phyloP scores from a whole-genome alignment of 2,329 filamentous ascomycete genomes.

The Chalaropsis thielavioides region DNA sequence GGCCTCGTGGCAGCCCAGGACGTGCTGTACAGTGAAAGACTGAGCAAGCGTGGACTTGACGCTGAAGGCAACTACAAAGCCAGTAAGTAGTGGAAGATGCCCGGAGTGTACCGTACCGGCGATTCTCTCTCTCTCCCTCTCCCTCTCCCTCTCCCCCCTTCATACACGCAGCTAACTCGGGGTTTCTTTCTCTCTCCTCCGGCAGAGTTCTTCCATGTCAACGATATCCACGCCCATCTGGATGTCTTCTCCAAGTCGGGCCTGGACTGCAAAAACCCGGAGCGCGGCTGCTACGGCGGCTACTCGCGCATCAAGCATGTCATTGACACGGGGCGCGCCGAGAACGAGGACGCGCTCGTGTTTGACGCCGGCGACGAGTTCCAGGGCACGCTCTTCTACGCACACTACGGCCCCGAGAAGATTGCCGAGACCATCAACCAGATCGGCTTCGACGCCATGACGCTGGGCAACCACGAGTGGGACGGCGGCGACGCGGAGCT shows the following conservation, averaged over 20 bases:
- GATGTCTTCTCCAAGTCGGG: slow-evolving; percentile 48
- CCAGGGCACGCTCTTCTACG: slow-evolving; percentile 53
- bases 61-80: slow-evolving; percentile 39
- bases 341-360: slow-evolving; percentile 46
- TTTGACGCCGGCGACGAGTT: slow-evolving; percentile 57
- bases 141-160: no score
- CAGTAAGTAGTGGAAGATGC: slow-evolving; percentile 29
- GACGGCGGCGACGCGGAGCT: slow-evolving; percentile 49
- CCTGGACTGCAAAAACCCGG: slow-evolving; percentile 43
- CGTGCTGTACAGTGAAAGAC: slow-evolving; percentile 34
- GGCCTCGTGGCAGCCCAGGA: slow-evolving; percentile 30
- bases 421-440: slow-evolving; percentile 52
- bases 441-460: slow-evolving; percentile 53
- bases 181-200: background rate
- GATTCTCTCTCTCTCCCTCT: background rate
- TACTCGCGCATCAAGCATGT: slow-evolving; percentile 50
- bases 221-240: slow-evolving; percentile 53
- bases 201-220: slow-evolving; percentile 52
- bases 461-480: slow-evolving; percentile 53
- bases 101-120: background rate
- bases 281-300: slow-evolving; percentile 47
- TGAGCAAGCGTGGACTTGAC: slow-evolving; percentile 36
- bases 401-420: slow-evolving; percentile 52
- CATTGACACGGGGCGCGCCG: slow-evolving; percentile 40
- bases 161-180: background rate